Evolutionary conservation across 192 early-diverging fungal species (phyloP).

Genomic region (Podila epicladia): DNA sequence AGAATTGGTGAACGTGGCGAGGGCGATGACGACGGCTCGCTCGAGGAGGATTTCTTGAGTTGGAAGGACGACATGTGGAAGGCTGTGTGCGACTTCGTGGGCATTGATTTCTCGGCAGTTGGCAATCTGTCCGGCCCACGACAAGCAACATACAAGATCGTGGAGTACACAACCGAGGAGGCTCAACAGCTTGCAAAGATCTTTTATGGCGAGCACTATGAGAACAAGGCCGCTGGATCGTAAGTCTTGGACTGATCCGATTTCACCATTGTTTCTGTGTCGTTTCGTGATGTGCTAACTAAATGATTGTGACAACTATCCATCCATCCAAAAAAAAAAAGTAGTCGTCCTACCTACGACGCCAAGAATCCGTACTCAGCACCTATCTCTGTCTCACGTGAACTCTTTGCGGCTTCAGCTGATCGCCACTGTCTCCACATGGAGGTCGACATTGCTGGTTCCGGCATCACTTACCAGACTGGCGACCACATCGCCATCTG

Average conservation of each 20-base stretch:
- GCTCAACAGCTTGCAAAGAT: conserved; percentile 43
- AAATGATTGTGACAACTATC: too few species aligned
- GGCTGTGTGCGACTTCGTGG: conserved; percentile 77
- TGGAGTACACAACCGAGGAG: conserved; percentile 48
- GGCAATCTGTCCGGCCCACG: conserved; percentile 29
- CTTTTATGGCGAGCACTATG: conserved; percentile 60
- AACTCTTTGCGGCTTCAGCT: conserved; percentile 71
- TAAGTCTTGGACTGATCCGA: conserved; percentile 22
- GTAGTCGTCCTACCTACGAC: conserved; percentile 72
- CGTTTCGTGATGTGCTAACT: too few species aligned
- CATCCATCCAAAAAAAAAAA: too few species aligned
- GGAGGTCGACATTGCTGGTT: conserved; percentile 89
- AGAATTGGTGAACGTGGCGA: conserved; percentile 86
- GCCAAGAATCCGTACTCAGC: conserved; percentile 89
- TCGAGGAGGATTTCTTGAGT: conserved; percentile 96
- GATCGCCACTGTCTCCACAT: conserved; percentile 92
- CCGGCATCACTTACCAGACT: conserved; percentile 85
- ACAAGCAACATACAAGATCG: conserved; percentile 65
- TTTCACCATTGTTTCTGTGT: too few species aligned
- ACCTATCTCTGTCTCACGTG: conserved; percentile 65
- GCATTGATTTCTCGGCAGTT: conserved; percentile 61
- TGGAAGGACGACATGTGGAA: conserved; percentile 94
- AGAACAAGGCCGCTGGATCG: conserved; percentile 52
- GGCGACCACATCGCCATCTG: conserved; percentile 97
- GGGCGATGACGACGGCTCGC: conserved; percentile 95